Conservation (phyloP, 2,329 filamentous ascomycete species). For the Calonectria multiphialidica region DNA sequence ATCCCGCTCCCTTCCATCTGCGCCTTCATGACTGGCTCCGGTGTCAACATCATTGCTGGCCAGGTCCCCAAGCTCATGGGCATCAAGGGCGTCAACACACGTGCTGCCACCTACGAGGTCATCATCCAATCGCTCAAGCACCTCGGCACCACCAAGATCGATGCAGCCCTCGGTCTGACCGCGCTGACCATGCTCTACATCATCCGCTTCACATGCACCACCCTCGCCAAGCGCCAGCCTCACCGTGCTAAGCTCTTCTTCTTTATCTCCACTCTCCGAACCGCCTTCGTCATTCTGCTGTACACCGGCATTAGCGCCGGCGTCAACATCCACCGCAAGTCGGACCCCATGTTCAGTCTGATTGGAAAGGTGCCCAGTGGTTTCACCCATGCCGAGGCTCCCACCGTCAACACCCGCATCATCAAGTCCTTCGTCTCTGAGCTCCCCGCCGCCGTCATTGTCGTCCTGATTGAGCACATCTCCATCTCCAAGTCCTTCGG, state of each 20-base stretch:
- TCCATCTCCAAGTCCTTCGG: conserved; percentile 87
- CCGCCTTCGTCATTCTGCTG: conserved; percentile 83
- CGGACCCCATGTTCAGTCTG: conserved; percentile 72
- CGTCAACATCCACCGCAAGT: conserved; percentile 70
- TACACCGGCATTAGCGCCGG: conserved; percentile 84
- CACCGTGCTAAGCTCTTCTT: conserved; percentile 78
- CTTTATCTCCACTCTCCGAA: conserved; percentile 82
- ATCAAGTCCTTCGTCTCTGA: conserved; percentile 74
- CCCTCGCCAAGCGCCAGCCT: conserved; percentile 75
- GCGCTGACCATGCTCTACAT: conserved; percentile 76
- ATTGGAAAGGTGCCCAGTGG: conserved; percentile 79
- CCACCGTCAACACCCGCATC: conserved; percentile 69
- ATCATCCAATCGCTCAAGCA: conserved; percentile 64
- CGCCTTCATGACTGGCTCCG: conserved; percentile 67
- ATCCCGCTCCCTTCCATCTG: conserved; percentile 65
- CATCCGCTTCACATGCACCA: conserved; percentile 73
- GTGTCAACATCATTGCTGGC: conserved; percentile 62
- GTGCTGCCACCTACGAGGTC: conserved; percentile 60
- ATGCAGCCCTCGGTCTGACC: conserved; percentile 81
- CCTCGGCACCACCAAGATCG: conserved; percentile 65
- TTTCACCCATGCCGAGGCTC: conserved; percentile 78
- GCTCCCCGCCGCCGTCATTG: conserved; percentile 80
- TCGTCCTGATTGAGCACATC: conserved; percentile 84
- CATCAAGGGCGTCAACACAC: conserved; percentile 62
- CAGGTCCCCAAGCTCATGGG: conserved; percentile 65